phyloP scores from a whole-genome alignment of 768 basidiomycete species.

The Boletus patriciae region DNA sequence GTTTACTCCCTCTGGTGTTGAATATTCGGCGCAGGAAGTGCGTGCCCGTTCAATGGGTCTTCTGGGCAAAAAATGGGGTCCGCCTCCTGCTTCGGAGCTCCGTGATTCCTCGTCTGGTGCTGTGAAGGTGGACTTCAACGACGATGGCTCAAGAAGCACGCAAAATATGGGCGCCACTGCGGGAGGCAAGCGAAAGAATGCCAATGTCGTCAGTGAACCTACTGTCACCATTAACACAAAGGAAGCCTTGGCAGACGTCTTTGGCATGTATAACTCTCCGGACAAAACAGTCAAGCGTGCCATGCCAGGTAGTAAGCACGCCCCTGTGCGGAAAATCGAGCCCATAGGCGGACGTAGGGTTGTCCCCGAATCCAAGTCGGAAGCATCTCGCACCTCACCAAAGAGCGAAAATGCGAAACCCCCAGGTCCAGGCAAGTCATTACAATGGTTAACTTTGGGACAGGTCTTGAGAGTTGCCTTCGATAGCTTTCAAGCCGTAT shows the following conservation, averaged over 20 bases:
- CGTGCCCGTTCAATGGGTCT: constrained; percentile 80
- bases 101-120: constrained; percentile 38
- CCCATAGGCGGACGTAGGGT: constrained; percentile 41
- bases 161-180: constrained; percentile 38
- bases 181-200: constrained; percentile 44
- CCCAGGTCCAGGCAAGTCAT: constrained; percentile 40
- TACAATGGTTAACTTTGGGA: constrained; percentile 15
- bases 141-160: constrained; percentile 49
- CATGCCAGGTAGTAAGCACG: constrained; percentile 68
- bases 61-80: constrained; percentile 82
- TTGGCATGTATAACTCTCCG: constrained; percentile 94
- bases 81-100: constrained; percentile 48
- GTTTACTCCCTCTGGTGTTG: constrained; percentile 72
- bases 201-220: constrained; percentile 54
- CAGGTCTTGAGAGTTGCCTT: constrained; percentile 8
- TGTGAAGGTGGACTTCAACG: constrained; percentile 57
- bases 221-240: constrained; percentile 97
- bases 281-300: constrained; percentile 64
- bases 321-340: constrained; percentile 67
- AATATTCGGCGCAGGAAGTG: constrained; percentile 85
- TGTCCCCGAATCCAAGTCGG: constrained; percentile 30
- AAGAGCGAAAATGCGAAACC: constrained; percentile 25
- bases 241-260: constrained; percentile 90
- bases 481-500: constrained; percentile 58
- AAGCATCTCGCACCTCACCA: constrained; percentile 35